Evolutionary conservation across 2,329 filamentous ascomycete species (phyloP), one percentile per base, ranked within the genome.

Genomic region (Colletotrichum salicis): DNA sequence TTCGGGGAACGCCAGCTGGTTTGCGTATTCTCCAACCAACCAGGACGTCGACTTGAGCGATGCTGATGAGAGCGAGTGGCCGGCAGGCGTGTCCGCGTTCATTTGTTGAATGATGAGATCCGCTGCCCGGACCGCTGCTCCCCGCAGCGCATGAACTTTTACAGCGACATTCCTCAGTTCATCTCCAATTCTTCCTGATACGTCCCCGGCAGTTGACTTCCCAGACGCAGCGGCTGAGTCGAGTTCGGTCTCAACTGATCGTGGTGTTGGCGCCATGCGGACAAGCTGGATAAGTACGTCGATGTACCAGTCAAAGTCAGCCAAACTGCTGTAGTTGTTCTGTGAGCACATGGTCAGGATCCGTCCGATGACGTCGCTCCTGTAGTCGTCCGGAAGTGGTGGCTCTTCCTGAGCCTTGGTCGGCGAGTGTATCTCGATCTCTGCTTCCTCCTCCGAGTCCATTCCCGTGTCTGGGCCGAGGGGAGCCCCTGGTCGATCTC

Each of bases 281-380:
- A 98, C 90, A 15, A 99, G 88, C 79, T 97, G 94, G 5, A 94
- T 92, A 35, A 99, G 84, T 33, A 97, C 90, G 75, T 96, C 94
- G 75, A 98, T 93, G 80, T 98, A 98, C 96, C 96, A 99, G 76
- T 98, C 96, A 80, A 99, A 99, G 79, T 99, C 96, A 64, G 88
- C 85, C 59, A 99, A 86, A 78, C 95, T 94, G 51, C 89, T 88
- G 80, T 98, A 99, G 73, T 95, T 97, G 75, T 95, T 93, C 74
- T 91, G 91, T 10, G 94, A 94, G 80, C 96, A 98, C 90, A 99
- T 97, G 72, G 92, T 90, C 12, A 98, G 81, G 72, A 98, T 94
- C 71, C 93, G 90, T 68, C 89, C 88, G 64, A 98, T 94, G 24
- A 98, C 94, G 76, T 94, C 94, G 48, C 91, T 85, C 63, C 92